A percentile compares a stretch with the other conserved stretches of the same genome.
Evolutionary conservation across 192 early-diverging fungal species (phyloP).

Genomic region (Umbelopsis vinacea): DNA sequence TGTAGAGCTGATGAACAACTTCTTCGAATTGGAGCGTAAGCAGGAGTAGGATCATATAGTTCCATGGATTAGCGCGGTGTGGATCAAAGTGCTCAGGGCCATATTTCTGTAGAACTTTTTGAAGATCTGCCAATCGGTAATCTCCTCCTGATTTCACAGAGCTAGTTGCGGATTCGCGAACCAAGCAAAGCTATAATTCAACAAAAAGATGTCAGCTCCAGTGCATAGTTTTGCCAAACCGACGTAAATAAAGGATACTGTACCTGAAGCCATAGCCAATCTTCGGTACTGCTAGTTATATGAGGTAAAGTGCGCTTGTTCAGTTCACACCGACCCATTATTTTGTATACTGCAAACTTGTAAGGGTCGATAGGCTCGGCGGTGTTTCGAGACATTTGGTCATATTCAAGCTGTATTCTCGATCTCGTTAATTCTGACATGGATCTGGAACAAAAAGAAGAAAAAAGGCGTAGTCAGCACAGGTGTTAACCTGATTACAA

Average conservation of each 20-base stretch:
- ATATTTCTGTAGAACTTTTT: constrained; percentile 66
- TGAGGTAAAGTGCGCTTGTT: constrained; percentile 63
- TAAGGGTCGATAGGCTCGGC: constrained; percentile 77
- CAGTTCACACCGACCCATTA: constrained; percentile 88
- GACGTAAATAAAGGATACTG: neutral
- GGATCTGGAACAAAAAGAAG: neutral
- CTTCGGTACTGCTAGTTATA: constrained; percentile 81
- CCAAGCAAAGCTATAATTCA: constrained; percentile 56
- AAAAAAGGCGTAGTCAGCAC: too few species aligned
- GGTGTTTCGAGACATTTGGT: constrained; percentile 46
- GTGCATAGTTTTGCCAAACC: too few species aligned
- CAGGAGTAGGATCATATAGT: constrained; percentile 85
- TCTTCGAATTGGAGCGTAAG: constrained; percentile 89
- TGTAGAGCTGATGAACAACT: constrained; percentile 27
- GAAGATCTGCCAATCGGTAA: constrained; percentile 73
- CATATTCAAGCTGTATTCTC: constrained; percentile 64
- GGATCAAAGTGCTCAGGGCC: constrained; percentile 80
- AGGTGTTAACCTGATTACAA: too few species aligned
- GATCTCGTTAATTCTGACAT: constrained; percentile 45
- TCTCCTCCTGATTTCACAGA: constrained; percentile 52
- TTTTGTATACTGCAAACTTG: constrained; percentile 88
- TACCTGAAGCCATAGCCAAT: constrained; percentile 90
- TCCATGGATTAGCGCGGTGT: constrained; percentile 68
- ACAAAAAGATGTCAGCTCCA: too few species aligned
- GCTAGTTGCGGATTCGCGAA: constrained; percentile 59